Evolutionary conservation across 2,329 filamentous ascomycete genomes (phyloP).

Genomic region (Talaromyces sp.): DNA sequence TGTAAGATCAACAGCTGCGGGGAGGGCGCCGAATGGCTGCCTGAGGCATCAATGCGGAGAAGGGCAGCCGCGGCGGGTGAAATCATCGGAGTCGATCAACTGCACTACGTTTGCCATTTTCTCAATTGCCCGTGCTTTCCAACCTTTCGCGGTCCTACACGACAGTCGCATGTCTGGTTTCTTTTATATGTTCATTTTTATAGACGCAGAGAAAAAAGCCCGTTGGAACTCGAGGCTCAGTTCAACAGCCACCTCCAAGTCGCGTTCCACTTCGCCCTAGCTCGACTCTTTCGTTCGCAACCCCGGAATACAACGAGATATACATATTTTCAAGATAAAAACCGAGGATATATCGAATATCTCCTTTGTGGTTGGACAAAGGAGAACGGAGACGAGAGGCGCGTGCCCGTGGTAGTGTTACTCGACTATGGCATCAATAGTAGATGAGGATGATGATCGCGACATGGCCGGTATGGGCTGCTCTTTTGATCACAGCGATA

Average conservation of each 20-base stretch:
- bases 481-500: neutral
- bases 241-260: neutral
- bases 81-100: neutral
- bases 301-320: neutral
- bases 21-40: neutral
- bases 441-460: constrained; percentile 19
- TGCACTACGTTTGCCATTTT: neutral
- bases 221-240: neutral
- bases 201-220: neutral
- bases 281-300: neutral
- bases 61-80: neutral
- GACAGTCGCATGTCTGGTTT: neutral
- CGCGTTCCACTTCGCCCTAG: neutral
- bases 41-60: constrained; percentile 12
- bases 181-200: neutral
- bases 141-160: neutral
- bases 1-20: neutral
- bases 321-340: neutral
- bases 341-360: neutral
- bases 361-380: neutral
- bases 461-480: constrained; percentile 11
- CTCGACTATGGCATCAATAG: constrained; percentile 27
- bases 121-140: neutral
- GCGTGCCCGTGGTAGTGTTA: neutral
- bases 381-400: neutral